Evolutionary conservation across 139 green algal genomes (phyloP), one percentile per base, ranked within the genome.

Genomic region (Chlamydomonas urium): DNA sequence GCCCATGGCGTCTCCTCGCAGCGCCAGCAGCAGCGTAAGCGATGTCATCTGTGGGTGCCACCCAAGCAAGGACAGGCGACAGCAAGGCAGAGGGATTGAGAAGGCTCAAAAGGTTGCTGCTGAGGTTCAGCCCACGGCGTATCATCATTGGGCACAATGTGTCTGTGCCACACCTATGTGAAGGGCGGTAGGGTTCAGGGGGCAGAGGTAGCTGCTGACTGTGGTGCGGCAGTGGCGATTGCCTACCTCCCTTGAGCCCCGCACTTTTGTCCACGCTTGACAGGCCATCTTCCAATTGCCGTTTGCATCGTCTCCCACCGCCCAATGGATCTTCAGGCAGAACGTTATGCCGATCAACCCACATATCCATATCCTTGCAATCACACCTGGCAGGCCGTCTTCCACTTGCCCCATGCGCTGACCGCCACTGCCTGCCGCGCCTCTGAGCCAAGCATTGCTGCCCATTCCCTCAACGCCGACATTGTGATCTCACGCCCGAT

Each of bases 401-500:
- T 97, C 83, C 76, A 93, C 71, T 97, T 98, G 29, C 93, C 93
- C 73, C 88, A 81, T 21, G 57, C 70, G 81, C 86, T 93, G 31
- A 98, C 92, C 3, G 89, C 89, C 8, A 97, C 93, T 4, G 90
- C 92, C 5, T 69, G 69, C 19, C 88, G 79, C 0, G 89, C 93
- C 38, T 91, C 84, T 2, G 81, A 75, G 4, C 91, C 88, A 1
- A 86, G 61, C 1, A 82, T 79, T 8, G 93, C 91, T 5, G 93
- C 93, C 93, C 93, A 98, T 73, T 98, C 94, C 2, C 94, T 74
- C 65, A 98, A 83, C 6, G 92, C 83, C 0, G 79, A 89, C 91
- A 97, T 97, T 0, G 92, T 92, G 33, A 98, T 92, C 69, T 98
- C 93, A 0, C 93, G 10, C 8, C 85, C 81, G 33, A 96, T 96